Evolutionary conservation across 1,284 basidiomycete species (phyloP), one percentile per base, ranked within the genome.

Genomic region (Golubevia sp.): DNA sequence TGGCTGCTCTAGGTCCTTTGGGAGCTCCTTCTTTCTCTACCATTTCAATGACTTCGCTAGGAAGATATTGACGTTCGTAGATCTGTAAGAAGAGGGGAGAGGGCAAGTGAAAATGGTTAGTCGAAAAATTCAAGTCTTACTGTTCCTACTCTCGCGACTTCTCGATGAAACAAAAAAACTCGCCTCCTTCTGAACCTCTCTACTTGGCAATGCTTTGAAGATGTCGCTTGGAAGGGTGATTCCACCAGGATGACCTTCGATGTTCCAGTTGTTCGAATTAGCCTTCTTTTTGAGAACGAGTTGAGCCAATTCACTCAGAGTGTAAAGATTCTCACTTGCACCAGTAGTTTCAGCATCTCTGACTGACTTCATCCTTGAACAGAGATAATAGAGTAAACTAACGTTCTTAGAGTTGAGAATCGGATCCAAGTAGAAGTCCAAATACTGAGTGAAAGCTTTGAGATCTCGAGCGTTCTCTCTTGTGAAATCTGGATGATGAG

Each of bases 401-500:
- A 97, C 86, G 70, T 94, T 98, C 55, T 96, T 91, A 21, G 88
- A 80, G 4, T 87, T 89, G 8, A 88, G 89, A 13, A 98, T 85
- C 56, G 89, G 86, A 57, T 92, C 90, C 7, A 97, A 86, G 83
- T 93, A 99, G 75, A 97, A 91, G 24, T 92, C 89, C 66, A 99
- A 87, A 83, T 97, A 97, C 18, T 63, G 53, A 23, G 50, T 26
- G 25, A 52, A 52, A 27, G 21, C 25, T 52, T 26, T 23, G 7
- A 52, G 11, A 7, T 52, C 50, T 26, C 13, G 6, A 23, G 21
- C 50, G 13, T 23, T 23, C 21, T 52, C 50, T 52, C 25, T 26
- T 7, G 30, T 34, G 76, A 94, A 94, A 84, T 99, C 96, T 1
- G 96, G 95, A 84, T 99, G 96, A 79, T 97, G 94, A 0, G 94